Evolutionary conservation across 768 basidiomycete species (phyloP).

Genomic region (Suillus americanus): DNA sequence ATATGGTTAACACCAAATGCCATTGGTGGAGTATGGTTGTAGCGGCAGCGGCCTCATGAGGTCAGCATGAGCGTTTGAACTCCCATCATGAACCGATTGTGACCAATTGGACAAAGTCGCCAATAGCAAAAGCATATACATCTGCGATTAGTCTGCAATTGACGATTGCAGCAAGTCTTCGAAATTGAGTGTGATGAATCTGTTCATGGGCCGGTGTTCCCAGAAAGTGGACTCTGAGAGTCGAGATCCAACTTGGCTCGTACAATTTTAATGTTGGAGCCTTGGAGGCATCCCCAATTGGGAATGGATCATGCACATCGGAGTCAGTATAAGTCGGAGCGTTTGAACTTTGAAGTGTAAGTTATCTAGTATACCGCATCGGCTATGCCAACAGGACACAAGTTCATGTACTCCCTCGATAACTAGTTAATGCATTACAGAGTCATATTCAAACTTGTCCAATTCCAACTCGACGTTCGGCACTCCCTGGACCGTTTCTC

Average conservation of each 20-base stretch:
- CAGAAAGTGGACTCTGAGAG: neutral
- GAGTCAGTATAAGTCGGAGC: neutral
- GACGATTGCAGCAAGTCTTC: neutral
- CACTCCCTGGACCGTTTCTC: too few species aligned
- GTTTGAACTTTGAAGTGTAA: too few species aligned
- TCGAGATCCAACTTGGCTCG: neutral
- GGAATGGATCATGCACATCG: neutral
- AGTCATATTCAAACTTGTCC: too few species aligned
- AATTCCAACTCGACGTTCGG: too few species aligned
- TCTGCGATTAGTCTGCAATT: neutral
- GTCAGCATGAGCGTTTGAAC: neutral
- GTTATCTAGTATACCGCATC: too few species aligned
- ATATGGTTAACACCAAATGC: neutral
- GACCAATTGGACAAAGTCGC: neutral
- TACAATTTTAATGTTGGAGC: neutral
- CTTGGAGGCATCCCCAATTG: neutral
- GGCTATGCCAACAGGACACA: too few species aligned
- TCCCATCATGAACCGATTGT: neutral
- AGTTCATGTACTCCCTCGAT: too few species aligned
- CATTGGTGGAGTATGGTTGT: neutral
- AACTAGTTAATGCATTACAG: too few species aligned
- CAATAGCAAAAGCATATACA: neutral
- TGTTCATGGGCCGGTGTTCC: neutral
- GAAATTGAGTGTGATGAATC: neutral
- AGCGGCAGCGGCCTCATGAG: neutral